Evolutionary conservation across 1,284 basidiomycete genomes (phyloP).

Genomic region (Ceratobasidium sp.): DNA sequence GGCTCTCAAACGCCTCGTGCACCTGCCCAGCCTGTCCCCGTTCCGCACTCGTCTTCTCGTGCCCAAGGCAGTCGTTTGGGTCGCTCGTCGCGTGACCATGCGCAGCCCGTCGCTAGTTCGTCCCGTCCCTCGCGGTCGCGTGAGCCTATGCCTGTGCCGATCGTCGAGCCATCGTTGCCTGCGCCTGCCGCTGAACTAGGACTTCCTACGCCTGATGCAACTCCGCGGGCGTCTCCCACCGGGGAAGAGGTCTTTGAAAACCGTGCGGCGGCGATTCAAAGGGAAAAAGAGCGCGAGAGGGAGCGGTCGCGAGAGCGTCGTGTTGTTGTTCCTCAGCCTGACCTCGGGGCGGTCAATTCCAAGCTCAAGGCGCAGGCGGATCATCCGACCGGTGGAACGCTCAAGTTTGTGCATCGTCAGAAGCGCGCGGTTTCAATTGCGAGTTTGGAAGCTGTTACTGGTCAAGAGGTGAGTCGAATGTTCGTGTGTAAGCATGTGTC

Average conservation of each 20-base stretch:
- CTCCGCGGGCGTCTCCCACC: conserved; percentile 28
- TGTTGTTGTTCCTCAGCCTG: conserved; percentile 12
- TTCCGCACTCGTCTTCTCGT: conserved; percentile 12
- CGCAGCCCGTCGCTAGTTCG: neutral
- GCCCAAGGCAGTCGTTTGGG: neutral
- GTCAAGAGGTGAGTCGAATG: conserved; percentile 14
- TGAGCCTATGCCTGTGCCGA: neutral
- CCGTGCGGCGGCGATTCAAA: neutral
- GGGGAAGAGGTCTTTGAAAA: conserved; percentile 21
- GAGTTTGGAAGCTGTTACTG: conserved; percentile 32
- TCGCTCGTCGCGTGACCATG: conserved; percentile 15
- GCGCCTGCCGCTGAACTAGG: conserved; percentile 3
- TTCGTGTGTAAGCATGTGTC: neutral
- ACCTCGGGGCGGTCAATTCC: neutral
- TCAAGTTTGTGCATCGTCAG: conserved; percentile 34
- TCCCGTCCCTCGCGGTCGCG: conserved; percentile 20
- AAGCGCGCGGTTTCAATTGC: conserved; percentile 33
- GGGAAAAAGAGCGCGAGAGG: neutral
- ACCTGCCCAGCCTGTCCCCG: neutral
- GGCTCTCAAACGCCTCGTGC: neutral
- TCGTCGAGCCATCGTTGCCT: neutral
- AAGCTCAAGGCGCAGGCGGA: conserved; percentile 3
- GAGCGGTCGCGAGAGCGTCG: conserved; percentile 4
- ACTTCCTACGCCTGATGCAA: conserved; percentile 28
- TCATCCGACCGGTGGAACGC: neutral